Percentiles rank a stretch among this genome's conserved stretches.
These are phyloP conservation scores for Claviceps lovelessii DNA, from an alignment of 2,329 filamentous ascomycete species.

Conservation along the genomic window DNA sequence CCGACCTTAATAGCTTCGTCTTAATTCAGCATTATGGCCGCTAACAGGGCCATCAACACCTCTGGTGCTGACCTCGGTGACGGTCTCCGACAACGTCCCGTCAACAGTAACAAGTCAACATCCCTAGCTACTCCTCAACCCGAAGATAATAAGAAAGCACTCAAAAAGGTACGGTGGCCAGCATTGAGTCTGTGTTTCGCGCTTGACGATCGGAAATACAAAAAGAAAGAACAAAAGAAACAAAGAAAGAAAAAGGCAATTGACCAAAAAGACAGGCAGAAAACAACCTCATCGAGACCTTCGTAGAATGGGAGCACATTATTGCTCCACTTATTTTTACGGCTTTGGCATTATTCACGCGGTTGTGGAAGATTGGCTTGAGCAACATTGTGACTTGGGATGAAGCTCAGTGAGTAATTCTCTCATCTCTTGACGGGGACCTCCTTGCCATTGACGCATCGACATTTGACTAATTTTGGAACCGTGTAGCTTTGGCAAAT, in stretches of 20 bases:
- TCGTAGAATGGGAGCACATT: slow-evolving; percentile 50
- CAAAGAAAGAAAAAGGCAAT: not conserved
- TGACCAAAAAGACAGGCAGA: slow-evolving; percentile 15
- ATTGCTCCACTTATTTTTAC: slow-evolving; percentile 49
- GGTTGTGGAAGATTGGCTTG: slow-evolving; percentile 55
- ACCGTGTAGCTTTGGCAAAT: slow-evolving; percentile 67
- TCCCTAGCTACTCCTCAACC: slow-evolving; percentile 26
- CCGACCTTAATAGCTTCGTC: not conserved
- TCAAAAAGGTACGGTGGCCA: slow-evolving; percentile 33
- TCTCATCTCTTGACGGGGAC: not conserved
- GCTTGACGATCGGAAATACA: not conserved
- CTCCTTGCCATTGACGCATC: not conserved
- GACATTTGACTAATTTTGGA: slow-evolving; percentile 10
- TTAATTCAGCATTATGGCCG: slow-evolving; percentile 30
- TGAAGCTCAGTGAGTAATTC: slow-evolving; percentile 43
- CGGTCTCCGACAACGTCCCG: slow-evolving; percentile 40
- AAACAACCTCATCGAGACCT: slow-evolving; percentile 44
- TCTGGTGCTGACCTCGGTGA: slow-evolving; percentile 46
- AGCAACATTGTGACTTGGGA: slow-evolving; percentile 55
- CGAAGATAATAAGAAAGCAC: slow-evolving; percentile 45
- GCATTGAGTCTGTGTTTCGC: not conserved
- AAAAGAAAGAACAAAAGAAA: not conserved
- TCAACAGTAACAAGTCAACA: slow-evolving; percentile 22
- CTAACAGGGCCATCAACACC: slow-evolving; percentile 39
- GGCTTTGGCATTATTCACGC: slow-evolving; percentile 48